phyloP scores from a whole-genome alignment of 2,329 filamentous ascomycete genomes.

The Nannizzia gypsea region DNA sequence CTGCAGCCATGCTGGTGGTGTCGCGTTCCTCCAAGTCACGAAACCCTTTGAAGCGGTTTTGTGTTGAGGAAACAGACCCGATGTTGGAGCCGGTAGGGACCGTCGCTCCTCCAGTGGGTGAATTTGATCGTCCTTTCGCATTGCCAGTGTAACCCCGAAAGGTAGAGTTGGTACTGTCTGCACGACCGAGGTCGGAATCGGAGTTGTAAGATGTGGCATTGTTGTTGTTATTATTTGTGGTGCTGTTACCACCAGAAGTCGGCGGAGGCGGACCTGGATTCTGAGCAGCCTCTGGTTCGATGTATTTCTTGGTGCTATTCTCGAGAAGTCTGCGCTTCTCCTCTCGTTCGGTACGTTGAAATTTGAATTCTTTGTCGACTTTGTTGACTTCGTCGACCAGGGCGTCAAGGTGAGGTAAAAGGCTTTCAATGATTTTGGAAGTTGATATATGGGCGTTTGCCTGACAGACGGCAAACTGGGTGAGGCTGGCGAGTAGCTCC shows the following conservation, averaged over 20 bases:
- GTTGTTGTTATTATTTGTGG: constrained; percentile 27
- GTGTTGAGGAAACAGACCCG: constrained; percentile 21
- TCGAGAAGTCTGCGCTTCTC: constrained; percentile 85
- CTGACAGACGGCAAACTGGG: constrained; percentile 84
- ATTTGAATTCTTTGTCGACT: constrained; percentile 92
- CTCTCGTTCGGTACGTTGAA: constrained; percentile 86
- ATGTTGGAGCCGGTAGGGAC: constrained; percentile 13
- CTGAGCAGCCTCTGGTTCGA: constrained; percentile 53
- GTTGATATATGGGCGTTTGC: constrained; percentile 70
- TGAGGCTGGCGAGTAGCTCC: constrained; percentile 87
- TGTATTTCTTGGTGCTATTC: constrained; percentile 65
- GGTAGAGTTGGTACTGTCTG: constrained; percentile 63
- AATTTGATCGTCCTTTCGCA: constrained; percentile 35
- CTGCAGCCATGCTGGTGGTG: constrained; percentile 39
- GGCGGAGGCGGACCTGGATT: constrained; percentile 27
- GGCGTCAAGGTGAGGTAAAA: constrained; percentile 82
- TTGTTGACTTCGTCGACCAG: constrained; percentile 79
- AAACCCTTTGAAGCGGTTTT: constrained; percentile 72
- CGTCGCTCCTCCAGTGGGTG: constrained; percentile 21
- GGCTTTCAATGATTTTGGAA: constrained; percentile 73
- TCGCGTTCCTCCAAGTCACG: constrained; percentile 83
- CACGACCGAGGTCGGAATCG: constrained; percentile 58
- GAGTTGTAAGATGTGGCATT: constrained; percentile 41
- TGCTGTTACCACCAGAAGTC: constrained; percentile 21
- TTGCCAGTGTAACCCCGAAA: constrained; percentile 42